These are phyloP conservation scores for Aplosporella prunicola DNA, from an alignment of 2,329 filamentous ascomycete genomes.

Conservation along the genomic window DNA sequence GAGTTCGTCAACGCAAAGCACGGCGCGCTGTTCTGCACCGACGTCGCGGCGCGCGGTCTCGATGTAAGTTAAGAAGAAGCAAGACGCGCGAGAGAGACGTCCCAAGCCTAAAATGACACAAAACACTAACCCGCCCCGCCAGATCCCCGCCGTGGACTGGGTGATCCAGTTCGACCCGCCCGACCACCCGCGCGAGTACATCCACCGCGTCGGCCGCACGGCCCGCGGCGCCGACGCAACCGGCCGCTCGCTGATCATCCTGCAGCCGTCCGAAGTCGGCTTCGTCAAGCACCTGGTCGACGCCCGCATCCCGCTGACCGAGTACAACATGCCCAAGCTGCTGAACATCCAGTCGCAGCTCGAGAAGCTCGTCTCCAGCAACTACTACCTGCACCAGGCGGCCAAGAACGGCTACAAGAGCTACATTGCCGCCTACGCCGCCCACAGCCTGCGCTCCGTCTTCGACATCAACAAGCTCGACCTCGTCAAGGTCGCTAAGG, in stretches of 20 bases:
- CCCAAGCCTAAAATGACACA: too few relatives aligned
- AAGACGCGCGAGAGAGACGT: too few relatives aligned
- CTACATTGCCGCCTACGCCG: constrained; percentile 92
- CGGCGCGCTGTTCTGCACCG: constrained; percentile 88
- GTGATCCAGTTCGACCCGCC: constrained; percentile 94
- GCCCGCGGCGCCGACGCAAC: constrained; percentile 75
- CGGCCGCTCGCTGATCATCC: constrained; percentile 83
- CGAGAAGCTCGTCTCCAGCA: constrained; percentile 86
- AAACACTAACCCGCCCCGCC: too few relatives aligned
- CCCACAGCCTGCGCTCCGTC: constrained; percentile 70
- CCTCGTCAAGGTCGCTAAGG: constrained; percentile 73
- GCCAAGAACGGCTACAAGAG: constrained; percentile 70
- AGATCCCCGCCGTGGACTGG: constrained; percentile 93
- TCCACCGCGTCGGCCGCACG: constrained; percentile 92
- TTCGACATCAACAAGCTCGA: constrained; percentile 79
- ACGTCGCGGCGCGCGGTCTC: constrained; percentile 87
- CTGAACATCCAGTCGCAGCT: constrained; percentile 65
- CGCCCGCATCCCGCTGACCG: constrained; percentile 83
- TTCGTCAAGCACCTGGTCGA: constrained; percentile 89
- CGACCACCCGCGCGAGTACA: constrained; percentile 68
- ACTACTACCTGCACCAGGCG: constrained; percentile 85
- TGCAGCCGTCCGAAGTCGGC: constrained; percentile 84
- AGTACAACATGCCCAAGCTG: constrained; percentile 70
- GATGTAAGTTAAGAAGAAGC: too few relatives aligned
- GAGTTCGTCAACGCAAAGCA: constrained; percentile 82